Evolutionary conservation across 1,139 yeast genomes (phyloP).

Genomic region (Scheffersomyces lignicola): DNA sequence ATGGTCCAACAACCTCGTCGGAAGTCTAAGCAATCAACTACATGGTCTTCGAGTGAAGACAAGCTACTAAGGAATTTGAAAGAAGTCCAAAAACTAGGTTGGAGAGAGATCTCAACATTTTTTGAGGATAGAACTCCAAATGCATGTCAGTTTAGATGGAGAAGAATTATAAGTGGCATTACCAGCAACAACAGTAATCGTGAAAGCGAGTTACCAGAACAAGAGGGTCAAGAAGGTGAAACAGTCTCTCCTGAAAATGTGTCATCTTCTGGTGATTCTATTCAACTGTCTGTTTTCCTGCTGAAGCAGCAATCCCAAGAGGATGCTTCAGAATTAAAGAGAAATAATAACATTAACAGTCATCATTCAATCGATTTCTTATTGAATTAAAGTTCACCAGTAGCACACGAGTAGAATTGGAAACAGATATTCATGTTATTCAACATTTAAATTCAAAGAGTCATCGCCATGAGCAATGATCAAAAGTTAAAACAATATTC

Average conservation of each 20-base stretch:
- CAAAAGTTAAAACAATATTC: too few relatives aligned
- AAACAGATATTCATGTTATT: too few relatives aligned
- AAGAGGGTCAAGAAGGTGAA: constrained; percentile 2
- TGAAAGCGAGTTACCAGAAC: background rate
- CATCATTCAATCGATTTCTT: constrained; percentile 27
- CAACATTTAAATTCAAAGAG: too few relatives aligned
- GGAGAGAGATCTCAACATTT: constrained; percentile 46
- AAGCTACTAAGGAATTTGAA: constrained; percentile 36
- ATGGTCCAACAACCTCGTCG: constrained; percentile 11
- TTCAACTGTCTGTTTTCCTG: too few relatives aligned
- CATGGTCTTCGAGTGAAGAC: constrained; percentile 44
- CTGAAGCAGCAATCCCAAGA: background rate
- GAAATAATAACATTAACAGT: background rate
- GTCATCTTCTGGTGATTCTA: too few relatives aligned
- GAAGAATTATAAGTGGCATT: constrained; percentile 38
- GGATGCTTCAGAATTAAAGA: background rate
- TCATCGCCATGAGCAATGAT: too few relatives aligned
- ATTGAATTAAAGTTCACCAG: constrained; percentile 12
- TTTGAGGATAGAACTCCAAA: constrained; percentile 47
- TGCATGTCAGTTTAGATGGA: constrained; percentile 51
- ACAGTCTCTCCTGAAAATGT: too few relatives aligned
- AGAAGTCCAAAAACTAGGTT: constrained; percentile 44
- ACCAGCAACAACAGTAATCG: constrained; percentile 8
- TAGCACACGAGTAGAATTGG: too few relatives aligned
- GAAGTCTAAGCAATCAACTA: constrained; percentile 34